phyloP scores from a whole-genome alignment of 1,139 yeast genomes.

The Saccharomyces hybrid region DNA sequence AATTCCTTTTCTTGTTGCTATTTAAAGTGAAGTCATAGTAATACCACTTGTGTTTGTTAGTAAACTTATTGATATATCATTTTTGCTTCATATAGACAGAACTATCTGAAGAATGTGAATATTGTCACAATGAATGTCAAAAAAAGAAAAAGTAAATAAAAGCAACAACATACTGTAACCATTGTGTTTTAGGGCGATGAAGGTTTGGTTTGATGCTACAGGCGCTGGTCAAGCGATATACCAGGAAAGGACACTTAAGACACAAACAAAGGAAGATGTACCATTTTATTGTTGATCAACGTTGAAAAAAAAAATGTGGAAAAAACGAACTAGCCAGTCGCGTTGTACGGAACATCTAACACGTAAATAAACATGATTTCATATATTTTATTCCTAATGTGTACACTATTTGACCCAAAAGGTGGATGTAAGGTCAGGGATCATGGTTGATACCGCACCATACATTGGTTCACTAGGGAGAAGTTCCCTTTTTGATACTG shows the following conservation, averaged over 20 bases:
- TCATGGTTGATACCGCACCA: background rate
- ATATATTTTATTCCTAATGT: background rate
- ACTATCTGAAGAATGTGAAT: background rate
- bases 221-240: background rate
- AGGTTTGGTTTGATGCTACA: background rate
- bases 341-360: constrained; percentile 1
- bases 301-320: background rate
- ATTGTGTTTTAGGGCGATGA: constrained; percentile 3
- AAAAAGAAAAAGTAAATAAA: background rate
- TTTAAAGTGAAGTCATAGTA: background rate
- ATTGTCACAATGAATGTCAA: background rate
- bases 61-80: background rate
- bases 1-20: constrained; percentile 22
- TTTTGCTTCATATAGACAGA: background rate
- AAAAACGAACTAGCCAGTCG: background rate
- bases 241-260: background rate
- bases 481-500: constrained; percentile 12
- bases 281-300: constrained; percentile 1
- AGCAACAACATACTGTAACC: constrained; percentile 15
- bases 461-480: constrained; percentile 4
- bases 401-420: background rate
- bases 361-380: background rate
- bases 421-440: background rate
- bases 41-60: background rate
- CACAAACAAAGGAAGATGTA: background rate